Conservation (phyloP, 805 yeast species). For the Candida khao-thaluensis region DNA sequence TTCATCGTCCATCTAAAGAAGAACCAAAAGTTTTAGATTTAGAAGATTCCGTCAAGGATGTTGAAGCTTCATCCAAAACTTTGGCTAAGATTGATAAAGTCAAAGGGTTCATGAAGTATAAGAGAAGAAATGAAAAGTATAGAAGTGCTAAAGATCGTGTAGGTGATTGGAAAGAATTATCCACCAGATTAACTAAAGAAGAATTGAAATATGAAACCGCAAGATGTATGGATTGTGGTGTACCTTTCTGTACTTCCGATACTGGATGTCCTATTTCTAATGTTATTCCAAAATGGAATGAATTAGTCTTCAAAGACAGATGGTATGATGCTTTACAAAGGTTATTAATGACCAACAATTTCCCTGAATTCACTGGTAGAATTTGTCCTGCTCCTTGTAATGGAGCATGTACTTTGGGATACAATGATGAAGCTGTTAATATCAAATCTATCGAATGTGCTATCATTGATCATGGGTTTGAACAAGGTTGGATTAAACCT, state of each 20-base stretch:
- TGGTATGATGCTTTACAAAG: conserved; percentile 94
- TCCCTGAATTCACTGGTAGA: conserved; percentile 98
- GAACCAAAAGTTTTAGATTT: conserved; percentile 90
- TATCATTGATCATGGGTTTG: conserved; percentile 93
- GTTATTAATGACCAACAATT: conserved; percentile 91
- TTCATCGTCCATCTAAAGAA: conserved; percentile 32
- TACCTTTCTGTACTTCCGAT: conserved; percentile 97
- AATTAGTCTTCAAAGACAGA: conserved; percentile 88
- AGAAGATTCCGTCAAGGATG: conserved; percentile 83
- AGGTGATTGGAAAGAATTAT: conserved; percentile 90
- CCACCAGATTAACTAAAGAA: conserved; percentile 74
- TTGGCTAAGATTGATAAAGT: conserved; percentile 68
- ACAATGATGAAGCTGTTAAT: conserved; percentile 93
- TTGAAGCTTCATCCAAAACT: conserved; percentile 57
- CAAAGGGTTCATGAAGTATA: conserved; percentile 92
- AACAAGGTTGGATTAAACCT: conserved; percentile 94
- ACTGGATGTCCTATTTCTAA: conserved; percentile 98
- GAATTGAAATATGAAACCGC: conserved; percentile 92
- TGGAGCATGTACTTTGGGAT: conserved; percentile 90
- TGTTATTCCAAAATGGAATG: conserved; percentile 97
- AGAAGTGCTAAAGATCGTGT: conserved; percentile 74
- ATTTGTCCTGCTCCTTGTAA: conserved; percentile 99
- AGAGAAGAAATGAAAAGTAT: conserved; percentile 83
- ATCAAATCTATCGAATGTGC: conserved; percentile 95
- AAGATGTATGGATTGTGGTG: conserved; percentile 99